These are phyloP conservation scores for Rhexocercosporidium sp. DNA, from an alignment of 2,329 filamentous ascomycete genomes.

Conservation along the genomic window DNA sequence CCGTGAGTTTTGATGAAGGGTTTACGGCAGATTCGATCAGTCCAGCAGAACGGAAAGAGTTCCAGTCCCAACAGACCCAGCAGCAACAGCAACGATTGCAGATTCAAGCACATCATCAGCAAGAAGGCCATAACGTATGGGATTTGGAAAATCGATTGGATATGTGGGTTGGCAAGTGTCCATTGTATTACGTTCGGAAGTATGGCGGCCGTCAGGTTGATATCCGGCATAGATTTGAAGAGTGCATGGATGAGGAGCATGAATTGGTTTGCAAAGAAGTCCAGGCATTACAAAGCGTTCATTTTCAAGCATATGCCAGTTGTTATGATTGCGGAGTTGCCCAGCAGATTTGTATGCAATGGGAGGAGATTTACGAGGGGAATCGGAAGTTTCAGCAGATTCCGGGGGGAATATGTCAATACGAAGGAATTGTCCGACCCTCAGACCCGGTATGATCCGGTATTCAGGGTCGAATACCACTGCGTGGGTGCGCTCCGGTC, in stretches of 20 bases:
- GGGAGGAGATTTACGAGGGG: not conserved
- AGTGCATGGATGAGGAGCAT: not conserved
- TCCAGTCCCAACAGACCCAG: constrained; percentile 8
- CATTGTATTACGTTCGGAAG: not conserved
- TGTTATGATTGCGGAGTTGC: not conserved
- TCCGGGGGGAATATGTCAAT: not conserved
- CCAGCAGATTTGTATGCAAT: not conserved
- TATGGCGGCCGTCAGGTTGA: not conserved
- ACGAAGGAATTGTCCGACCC: not conserved
- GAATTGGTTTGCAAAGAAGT: not conserved
- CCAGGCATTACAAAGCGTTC: not conserved
- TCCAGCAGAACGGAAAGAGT: not conserved
- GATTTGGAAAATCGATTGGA: constrained; percentile 16
- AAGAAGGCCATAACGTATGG: constrained; percentile 14
- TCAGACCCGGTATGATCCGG: too few species aligned
- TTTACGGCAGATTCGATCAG: not conserved
- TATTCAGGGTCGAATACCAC: too few species aligned
- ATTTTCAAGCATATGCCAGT: not conserved
- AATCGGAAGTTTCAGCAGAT: not conserved
- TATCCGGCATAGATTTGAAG: not conserved
- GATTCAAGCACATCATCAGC: constrained; percentile 6
- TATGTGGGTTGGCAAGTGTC: constrained; percentile 7
- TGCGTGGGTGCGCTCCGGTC: too few species aligned
- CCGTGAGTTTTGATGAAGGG: constrained; percentile 4
- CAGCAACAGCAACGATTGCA: not conserved